A percentile compares a stretch with the other conserved stretches of the same genome.
phyloP scores from a whole-genome alignment of 73 alveolate species.

The Paramecium bursaria region DNA sequence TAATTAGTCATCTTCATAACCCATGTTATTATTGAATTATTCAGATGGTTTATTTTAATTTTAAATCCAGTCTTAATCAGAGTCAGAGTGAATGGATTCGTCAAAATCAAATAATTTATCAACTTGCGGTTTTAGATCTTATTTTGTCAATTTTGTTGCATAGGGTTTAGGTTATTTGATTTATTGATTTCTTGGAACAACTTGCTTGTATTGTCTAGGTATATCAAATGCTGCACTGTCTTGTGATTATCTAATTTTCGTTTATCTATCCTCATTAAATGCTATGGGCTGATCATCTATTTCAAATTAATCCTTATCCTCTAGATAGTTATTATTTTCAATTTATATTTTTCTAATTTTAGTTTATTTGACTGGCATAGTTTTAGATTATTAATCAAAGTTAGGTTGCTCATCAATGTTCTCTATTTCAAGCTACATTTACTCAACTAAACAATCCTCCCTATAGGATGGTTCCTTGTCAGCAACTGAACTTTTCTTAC shows the following conservation, averaged over 20 bases:
- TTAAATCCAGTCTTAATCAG: conserved; percentile 45
- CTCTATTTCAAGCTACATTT: no score
- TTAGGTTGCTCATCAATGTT: no score
- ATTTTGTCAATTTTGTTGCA: not conserved
- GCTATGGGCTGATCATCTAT: not conserved
- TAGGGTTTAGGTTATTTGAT: conserved; percentile 52
- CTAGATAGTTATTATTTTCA: no score
- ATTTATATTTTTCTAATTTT: no score
- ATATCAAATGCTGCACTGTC: not conserved
- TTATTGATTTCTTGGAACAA: no score
- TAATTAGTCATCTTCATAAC: conserved; percentile 10
- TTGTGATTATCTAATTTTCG: not conserved
- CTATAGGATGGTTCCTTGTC: no score
- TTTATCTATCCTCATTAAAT: not conserved
- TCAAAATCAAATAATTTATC: conserved; percentile 28
- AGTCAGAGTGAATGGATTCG: conserved; percentile 38
- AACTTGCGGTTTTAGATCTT: not conserved
- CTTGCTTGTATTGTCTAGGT: no score
- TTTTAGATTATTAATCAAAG: no score
- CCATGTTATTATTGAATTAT: not conserved
- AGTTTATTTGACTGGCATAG: no score
- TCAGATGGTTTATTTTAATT: conserved; percentile 25
- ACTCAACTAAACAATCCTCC: no score
- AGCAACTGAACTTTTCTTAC: no score
- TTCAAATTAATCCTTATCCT: no score